A percentile compares a stretch with the other conserved stretches of the same genome.
phyloP scores from a whole-genome alignment of 192 early-diverging fungal species.

The Gonapodya prolifera region DNA sequence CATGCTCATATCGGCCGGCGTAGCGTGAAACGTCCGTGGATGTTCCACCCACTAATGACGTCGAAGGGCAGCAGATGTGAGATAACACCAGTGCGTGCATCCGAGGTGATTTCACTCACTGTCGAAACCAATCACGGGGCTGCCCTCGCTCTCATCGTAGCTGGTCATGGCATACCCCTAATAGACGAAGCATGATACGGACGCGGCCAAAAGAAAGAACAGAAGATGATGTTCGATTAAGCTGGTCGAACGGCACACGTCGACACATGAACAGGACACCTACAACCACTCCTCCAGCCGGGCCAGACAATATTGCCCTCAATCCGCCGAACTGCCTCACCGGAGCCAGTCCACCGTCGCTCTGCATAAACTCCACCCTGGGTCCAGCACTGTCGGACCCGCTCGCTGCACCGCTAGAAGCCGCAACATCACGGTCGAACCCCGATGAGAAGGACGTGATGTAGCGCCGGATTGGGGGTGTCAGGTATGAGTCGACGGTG shows the following conservation, averaged over 20 bases:
- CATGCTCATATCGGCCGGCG: constrained; percentile 78
- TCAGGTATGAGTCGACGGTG: constrained; percentile 85
- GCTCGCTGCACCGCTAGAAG: too few species aligned
- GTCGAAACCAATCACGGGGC: constrained; percentile 87
- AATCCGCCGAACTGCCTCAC: constrained; percentile 77
- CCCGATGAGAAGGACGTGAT: constrained; percentile 73
- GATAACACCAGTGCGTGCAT: not conserved
- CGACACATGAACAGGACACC: too few species aligned
- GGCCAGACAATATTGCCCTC: constrained; percentile 81
- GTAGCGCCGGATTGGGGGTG: constrained; percentile 80
- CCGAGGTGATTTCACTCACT: constrained; percentile 15
- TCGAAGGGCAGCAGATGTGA: not conserved
- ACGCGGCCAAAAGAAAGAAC: too few species aligned
- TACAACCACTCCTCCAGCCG: constrained; percentile 84
- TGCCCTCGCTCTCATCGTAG: constrained; percentile 20
- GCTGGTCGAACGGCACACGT: too few species aligned
- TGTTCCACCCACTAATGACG: constrained; percentile 10
- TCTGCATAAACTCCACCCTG: constrained; percentile 92
- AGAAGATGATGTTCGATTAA: too few species aligned
- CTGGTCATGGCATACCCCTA: constrained; percentile 53
- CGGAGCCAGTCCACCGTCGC: constrained; percentile 85
- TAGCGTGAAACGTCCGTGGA: constrained; percentile 81
- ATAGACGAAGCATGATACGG: too few species aligned
- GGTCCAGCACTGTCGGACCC: constrained; percentile 14
- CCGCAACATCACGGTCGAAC: constrained; percentile 61